A percentile compares a stretch with the other conserved stretches of the same genome.
phyloP scores from a whole-genome alignment of 257 asterid species.

The Solanum chilense region DNA sequence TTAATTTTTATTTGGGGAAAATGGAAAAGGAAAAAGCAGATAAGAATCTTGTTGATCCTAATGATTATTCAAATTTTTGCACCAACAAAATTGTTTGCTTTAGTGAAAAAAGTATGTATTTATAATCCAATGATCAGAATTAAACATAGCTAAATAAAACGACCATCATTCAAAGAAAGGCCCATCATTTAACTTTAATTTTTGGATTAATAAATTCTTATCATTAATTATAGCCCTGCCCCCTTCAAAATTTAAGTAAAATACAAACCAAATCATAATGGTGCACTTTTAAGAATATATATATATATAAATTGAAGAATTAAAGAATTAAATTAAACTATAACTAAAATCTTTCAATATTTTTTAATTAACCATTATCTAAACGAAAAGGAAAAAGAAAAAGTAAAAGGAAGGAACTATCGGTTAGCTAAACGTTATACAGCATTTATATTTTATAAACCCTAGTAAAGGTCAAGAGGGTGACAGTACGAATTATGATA shows the following conservation, averaged over 20 bases:
- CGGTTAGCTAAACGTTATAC: neutral
- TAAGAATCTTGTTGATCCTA: neutral
- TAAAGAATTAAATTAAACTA: neutral
- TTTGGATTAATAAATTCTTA: neutral
- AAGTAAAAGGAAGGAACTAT: neutral
- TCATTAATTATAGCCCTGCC: neutral
- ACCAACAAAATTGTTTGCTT: neutral
- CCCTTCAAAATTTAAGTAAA: neutral
- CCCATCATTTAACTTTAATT: neutral
- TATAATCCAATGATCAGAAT: neutral
- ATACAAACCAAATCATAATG: neutral
- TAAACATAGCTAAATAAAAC: neutral
- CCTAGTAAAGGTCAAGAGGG: neutral
- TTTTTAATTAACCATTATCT: neutral
- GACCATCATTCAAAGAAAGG: neutral
- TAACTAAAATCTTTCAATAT: neutral
- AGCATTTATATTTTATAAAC: neutral
- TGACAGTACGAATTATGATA: neutral
- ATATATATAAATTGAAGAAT: neutral
- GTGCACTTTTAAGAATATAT: neutral
- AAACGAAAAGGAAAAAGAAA: neutral
- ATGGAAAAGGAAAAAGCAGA: neutral
- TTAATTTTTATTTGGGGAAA: neutral
- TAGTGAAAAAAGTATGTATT: neutral
- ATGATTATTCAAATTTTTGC: neutral